Evolutionary conservation across 257 asterid species (phyloP), one percentile per base, ranked within the genome.

Genomic region (Marsdenia floribunda): DNA sequence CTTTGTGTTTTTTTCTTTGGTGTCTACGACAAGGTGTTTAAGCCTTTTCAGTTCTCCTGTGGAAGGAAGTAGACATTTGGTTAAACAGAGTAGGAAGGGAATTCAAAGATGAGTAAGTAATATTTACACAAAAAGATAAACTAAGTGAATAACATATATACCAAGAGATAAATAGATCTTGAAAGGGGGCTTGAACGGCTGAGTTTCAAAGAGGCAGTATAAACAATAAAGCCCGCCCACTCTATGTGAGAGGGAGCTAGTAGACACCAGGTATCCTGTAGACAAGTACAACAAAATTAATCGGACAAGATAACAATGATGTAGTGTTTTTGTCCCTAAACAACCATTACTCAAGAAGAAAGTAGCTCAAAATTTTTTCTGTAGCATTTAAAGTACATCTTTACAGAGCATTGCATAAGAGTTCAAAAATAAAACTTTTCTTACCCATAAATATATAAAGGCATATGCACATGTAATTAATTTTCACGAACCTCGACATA

Each of bases 221-320:
- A 89, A 77, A 90, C 95, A 91, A 84, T 88, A 94, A 57, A 94
- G 81, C 38, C 98, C 96, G 61, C 96, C 96, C 80, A 90, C 79
- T 90, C 91, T 88, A 71, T 76, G 82, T 68, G 88, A 79, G 72
- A 92, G 79, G 81, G 91, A 83, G 73, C 80, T 72, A 75, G 83
- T 55, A 49, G 93, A 82, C 69, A 80, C 82, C 83, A 87, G 74
- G 83, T 88, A 86, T 47, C 90, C 97, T 93, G 78, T 83, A 87
- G 52, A 69, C 72, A 80, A 16, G 33, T 33, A 70, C 68, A 15
- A 75, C 54, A 46, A 55, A 55, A 35, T 63, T 29, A 50, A 21
- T 53, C 50, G n/a, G 18, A 53, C 10, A 21, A 2, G 13, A 54
- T 35, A 14, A 16, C 49, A 37, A 13, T 63, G 58, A 18, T 19